A percentile compares a stretch with the other conserved stretches of the same genome.
Evolutionary conservation across 2,329 filamentous ascomycete genomes (phyloP).

Genomic region (Pezicula neosporulosa): DNA sequence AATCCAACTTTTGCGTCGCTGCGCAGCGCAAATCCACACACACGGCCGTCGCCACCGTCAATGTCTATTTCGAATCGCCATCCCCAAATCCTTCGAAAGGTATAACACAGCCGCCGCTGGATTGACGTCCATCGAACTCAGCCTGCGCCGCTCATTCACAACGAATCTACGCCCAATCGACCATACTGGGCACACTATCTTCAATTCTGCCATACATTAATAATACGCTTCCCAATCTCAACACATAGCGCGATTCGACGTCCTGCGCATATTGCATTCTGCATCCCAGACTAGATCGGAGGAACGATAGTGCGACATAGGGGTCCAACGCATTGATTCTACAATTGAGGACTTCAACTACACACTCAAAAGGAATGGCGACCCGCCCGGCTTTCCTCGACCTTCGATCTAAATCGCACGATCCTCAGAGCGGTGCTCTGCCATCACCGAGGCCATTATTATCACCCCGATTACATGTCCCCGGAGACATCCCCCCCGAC

Average conservation of each 20-base stretch:
- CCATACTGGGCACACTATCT: not conserved
- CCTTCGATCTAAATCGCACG: conserved; percentile 25
- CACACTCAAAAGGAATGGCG: conserved; percentile 17
- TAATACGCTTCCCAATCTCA: not conserved
- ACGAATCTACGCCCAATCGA: not conserved
- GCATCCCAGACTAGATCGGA: not conserved
- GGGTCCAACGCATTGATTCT: not conserved
- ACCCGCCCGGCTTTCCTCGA: conserved; percentile 27
- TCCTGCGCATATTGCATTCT: not conserved
- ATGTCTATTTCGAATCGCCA: not conserved
- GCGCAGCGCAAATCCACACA: not conserved
- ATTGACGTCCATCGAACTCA: not conserved
- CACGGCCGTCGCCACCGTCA: not conserved
- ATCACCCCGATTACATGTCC: conserved; percentile 74
- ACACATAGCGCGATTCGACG: not conserved
- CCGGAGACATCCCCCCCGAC: conserved; percentile 80
- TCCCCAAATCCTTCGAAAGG: not conserved
- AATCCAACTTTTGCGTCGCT: not conserved
- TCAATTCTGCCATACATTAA: not conserved
- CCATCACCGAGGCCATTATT: conserved; percentile 20
- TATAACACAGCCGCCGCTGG: not conserved
- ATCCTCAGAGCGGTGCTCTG: conserved; percentile 15
- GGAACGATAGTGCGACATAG: not conserved
- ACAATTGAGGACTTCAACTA: not conserved
- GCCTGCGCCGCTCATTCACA: not conserved